phyloP scores from a whole-genome alignment of 2,329 filamentous ascomycete genomes.

The Fusarium heterosporum region DNA sequence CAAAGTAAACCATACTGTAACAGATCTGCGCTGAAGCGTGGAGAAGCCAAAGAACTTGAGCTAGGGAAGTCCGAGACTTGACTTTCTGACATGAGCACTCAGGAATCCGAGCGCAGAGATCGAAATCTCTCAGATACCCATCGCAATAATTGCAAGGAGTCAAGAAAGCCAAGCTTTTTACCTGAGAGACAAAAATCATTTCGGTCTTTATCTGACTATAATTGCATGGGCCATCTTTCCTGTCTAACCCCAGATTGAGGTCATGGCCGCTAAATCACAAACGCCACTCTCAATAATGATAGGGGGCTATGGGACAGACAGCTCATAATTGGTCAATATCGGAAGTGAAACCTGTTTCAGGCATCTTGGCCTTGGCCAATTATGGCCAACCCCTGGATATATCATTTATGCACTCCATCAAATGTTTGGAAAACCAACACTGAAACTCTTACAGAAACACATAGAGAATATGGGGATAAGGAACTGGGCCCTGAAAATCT shows the following conservation, averaged over 20 bases:
- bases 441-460: slow-evolving; percentile 40
- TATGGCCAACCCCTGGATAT: slow-evolving; percentile 30
- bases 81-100: slow-evolving; percentile 7
- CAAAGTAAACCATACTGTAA: slow-evolving; percentile 6
- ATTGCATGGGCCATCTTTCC: slow-evolving; percentile 18
- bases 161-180: slow-evolving; percentile 3
- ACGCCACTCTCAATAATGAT: slow-evolving; percentile 24
- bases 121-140: slow-evolving; percentile 10
- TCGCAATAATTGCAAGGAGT: neutral
- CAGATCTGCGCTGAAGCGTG: slow-evolving; percentile 16
- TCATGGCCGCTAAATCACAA: slow-evolving; percentile 25
- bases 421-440: slow-evolving; percentile 19
- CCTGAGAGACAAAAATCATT: slow-evolving; percentile 7
- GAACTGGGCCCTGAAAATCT: slow-evolving; percentile 29
- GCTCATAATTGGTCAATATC: slow-evolving; percentile 29
- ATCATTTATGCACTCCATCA: slow-evolving; percentile 19
- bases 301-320: slow-evolving; percentile 24
- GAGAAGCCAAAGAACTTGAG: slow-evolving; percentile 6
- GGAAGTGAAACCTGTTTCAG: slow-evolving; percentile 46
- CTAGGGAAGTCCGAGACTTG: neutral
- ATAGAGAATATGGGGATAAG: slow-evolving; percentile 31
- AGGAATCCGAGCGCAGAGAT: slow-evolving; percentile 8
- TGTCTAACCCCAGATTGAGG: slow-evolving; percentile 19
- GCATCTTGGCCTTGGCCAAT: slow-evolving; percentile 32
- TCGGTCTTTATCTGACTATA: slow-evolving; percentile 16